Conservation (phyloP, 345 rosid genomes). For the Mangifera indica region DNA sequence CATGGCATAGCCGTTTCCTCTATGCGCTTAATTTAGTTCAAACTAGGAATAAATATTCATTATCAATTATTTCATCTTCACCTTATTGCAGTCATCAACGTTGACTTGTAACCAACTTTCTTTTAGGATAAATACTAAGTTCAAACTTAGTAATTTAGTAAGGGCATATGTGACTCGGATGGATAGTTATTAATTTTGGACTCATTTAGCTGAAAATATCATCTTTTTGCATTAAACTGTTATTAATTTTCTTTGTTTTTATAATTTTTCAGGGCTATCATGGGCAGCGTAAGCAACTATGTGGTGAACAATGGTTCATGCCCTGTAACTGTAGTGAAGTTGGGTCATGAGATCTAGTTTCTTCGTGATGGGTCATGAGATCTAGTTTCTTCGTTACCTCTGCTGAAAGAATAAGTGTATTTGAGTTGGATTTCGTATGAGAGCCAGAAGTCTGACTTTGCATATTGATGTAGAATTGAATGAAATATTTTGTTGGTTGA, state of each 20-base stretch:
- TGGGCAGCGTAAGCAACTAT: conserved; percentile 86
- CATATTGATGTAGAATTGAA: neutral
- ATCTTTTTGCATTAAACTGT: neutral
- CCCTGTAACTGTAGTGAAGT: conserved; percentile 74
- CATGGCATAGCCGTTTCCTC: no score
- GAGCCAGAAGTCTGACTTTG: neutral
- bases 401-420: conserved; percentile 14
- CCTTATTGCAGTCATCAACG: no score
- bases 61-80: no score
- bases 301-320: conserved; percentile 70
- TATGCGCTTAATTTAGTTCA: neutral
- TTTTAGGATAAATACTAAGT: neutral
- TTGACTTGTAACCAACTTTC: neutral
- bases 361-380: conserved; percentile 19
- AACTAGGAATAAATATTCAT: neutral
- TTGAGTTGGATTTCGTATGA: neutral
- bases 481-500: conserved; percentile 13
- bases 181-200: no score
- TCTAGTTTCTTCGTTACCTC: neutral
- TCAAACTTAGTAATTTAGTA: no score
- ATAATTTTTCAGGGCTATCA: conserved; percentile 49
- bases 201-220: no score
- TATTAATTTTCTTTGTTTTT: neutral
- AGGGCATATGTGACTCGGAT: no score
- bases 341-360: conserved; percentile 18